Evolutionary conservation across 352 stramenopile species (phyloP), one percentile per base, ranked within the genome.

Genomic region (Saprolegnia parasitica): DNA sequence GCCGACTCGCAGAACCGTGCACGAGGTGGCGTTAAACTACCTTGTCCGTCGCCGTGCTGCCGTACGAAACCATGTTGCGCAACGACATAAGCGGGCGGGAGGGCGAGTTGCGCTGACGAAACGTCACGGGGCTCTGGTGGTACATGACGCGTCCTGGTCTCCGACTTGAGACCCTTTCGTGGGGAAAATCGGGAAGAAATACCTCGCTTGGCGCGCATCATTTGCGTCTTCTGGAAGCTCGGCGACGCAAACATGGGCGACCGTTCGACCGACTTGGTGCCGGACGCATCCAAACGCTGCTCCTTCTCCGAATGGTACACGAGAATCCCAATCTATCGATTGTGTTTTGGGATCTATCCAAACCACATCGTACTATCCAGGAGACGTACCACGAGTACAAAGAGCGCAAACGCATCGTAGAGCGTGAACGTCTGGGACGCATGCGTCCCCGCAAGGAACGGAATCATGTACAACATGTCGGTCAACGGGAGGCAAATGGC

Each of bases 231-330:
- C 20, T 70, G 21, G 37, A 58, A 62, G 40, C 45, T 60, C 40
- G 63, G 63, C n/a, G 63, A 70, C 21, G 63, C 10, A 67, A 56
- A 45, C 60, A 67, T 67, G 23, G 32, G 60, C 26, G 60, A 67
- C 15, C 10, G 56, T 24, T 65, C 37, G 35, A 65, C 26, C 10
- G 57, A 65, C 26, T 65, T 65, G 57, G 24, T 50, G 11, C 57
- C 57, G 15, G 57, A 26, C 18, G 57, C 20, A 24, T 60, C 52
- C 23, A 50, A 20, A 15, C 37, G 57, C 35, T 46, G n/a, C 26
- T 68, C 62, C 24, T 68, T 68, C 37, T 68, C 62, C 3, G 62
- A 58, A 37, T 68, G 45, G 45, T 68, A 68, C n/a, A 61, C 39
- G 35, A 68, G n/a, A 11, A 68, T 60, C 21, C 45, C 45, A 11